Evolutionary conservation across 768 basidiomycete genomes (phyloP).

Genomic region (Hypsizygus marmoreus): DNA sequence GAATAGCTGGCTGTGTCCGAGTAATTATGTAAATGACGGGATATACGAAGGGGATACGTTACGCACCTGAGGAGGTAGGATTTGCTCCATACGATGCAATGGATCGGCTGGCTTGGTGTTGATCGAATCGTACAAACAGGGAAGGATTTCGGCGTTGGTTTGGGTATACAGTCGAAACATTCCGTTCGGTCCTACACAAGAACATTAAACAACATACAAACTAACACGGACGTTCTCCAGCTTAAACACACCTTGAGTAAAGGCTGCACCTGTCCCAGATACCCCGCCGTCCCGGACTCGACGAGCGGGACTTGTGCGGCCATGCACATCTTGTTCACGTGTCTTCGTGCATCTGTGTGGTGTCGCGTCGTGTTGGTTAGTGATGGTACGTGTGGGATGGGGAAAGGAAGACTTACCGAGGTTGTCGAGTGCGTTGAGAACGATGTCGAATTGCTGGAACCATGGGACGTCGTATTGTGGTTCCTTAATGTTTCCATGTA

Average conservation of each 20-base stretch:
- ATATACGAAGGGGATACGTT: background rate
- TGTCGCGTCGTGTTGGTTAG: too few relatives aligned
- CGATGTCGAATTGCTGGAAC: constrained; percentile 90
- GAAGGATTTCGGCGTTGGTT: constrained; percentile 91
- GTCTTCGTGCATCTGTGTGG: constrained; percentile 79
- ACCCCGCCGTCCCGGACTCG: constrained; percentile 96
- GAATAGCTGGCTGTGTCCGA: constrained; percentile 74
- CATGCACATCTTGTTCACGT: constrained; percentile 98
- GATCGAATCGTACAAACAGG: constrained; percentile 98
- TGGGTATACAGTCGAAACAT: constrained; percentile 96
- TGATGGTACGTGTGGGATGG: background rate
- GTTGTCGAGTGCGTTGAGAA: constrained; percentile 95
- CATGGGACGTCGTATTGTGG: constrained; percentile 85
- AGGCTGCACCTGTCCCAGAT: constrained; percentile 96
- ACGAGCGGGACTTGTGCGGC: constrained; percentile 88
- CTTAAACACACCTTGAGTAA: constrained; percentile 67
- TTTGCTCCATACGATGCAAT: constrained; percentile 99
- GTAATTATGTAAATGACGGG: constrained; percentile 4
- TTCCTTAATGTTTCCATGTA: constrained; percentile 96
- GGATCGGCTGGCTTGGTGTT: constrained; percentile 95
- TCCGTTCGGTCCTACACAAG: constrained; percentile 76
- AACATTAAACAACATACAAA: background rate
- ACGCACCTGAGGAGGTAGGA: constrained; percentile 90
- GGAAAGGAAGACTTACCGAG: constrained; percentile 59
- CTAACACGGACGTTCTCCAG: background rate